Evolutionary conservation across 352 stramenopile genomes (phyloP).

Genomic region (Globisporangium irregulare): DNA sequence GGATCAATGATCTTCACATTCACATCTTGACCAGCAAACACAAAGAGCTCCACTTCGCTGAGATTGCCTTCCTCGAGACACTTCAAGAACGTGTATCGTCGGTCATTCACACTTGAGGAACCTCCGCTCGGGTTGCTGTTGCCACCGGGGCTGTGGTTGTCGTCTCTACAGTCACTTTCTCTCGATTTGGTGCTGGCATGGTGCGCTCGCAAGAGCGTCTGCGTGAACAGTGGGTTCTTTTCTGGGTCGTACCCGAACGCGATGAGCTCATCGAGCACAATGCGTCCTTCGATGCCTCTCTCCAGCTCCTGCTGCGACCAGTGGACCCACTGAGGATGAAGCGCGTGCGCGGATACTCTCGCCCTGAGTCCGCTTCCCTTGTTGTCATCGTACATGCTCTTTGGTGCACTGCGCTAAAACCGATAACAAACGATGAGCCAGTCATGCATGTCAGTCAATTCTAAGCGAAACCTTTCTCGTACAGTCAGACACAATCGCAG

Average conservation of each 20-base stretch:
- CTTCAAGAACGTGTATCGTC: slow-evolving; percentile 46
- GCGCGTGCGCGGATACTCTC: slow-evolving; percentile 16
- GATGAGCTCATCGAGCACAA: slow-evolving; percentile 56
- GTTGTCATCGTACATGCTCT: slow-evolving; percentile 34
- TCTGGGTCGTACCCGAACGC: slow-evolving; percentile 45
- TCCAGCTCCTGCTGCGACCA: slow-evolving; percentile 63
- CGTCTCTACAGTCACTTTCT: slow-evolving; percentile 17
- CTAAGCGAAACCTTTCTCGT: neutral
- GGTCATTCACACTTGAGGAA: neutral
- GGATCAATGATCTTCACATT: slow-evolving; percentile 36
- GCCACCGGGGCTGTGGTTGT: slow-evolving; percentile 5
- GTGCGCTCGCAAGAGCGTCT: slow-evolving; percentile 30
- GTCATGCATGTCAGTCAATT: neutral
- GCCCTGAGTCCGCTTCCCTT: slow-evolving; percentile 11
- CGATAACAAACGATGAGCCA: slow-evolving; percentile 6
- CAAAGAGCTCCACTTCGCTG: slow-evolving; percentile 60
- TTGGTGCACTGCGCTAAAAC: slow-evolving; percentile 35
- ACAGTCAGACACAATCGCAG: neutral
- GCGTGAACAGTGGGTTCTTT: slow-evolving; percentile 52
- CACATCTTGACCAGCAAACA: slow-evolving; percentile 60
- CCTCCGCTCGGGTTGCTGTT: neutral
- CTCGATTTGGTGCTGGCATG: neutral
- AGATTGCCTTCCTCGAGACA: slow-evolving; percentile 41
- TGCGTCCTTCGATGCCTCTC: slow-evolving; percentile 51
- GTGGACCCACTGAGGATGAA: slow-evolving; percentile 62